phyloP scores from a whole-genome alignment of 495 filamentous ascomycete species.

The Choiromyces venosus region DNA sequence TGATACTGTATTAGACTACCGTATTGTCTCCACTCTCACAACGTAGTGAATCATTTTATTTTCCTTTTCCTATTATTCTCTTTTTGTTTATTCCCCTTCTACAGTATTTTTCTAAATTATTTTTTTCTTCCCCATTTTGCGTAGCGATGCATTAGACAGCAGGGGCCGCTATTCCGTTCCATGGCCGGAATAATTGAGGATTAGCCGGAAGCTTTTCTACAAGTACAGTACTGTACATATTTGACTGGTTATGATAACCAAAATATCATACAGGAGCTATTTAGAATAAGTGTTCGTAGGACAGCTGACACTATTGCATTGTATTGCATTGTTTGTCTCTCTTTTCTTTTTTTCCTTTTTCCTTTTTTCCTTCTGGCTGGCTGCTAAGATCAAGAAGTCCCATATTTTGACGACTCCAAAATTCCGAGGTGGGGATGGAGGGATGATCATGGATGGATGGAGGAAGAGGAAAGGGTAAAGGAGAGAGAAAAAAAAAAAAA shows the following conservation, averaged over 20 bases:
- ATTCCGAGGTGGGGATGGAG: background rate
- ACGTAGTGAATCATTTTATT: too few relatives aligned
- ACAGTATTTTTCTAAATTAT: background rate
- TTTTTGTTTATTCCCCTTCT: background rate
- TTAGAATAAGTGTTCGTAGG: background rate
- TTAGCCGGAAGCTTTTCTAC: background rate
- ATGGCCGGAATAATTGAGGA: background rate
- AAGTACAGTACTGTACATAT: background rate
- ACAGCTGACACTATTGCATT: background rate
- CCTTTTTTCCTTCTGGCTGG: too few relatives aligned
- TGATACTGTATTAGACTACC: too few relatives aligned
- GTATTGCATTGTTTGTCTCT: background rate
- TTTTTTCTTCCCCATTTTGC: background rate
- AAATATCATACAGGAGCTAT: background rate
- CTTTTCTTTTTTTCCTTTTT: background rate
- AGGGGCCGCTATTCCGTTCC: background rate
- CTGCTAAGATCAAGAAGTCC: background rate
- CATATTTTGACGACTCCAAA: background rate
- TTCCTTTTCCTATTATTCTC: too few relatives aligned
- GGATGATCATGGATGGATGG: too few relatives aligned
- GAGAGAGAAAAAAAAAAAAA: background rate
- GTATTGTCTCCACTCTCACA: too few relatives aligned
- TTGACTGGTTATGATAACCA: background rate
- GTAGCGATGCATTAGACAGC: background rate
- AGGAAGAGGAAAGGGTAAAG: background rate